A percentile compares a stretch with the other conserved stretches of the same genome.
Conservation (phyloP, 2,329 filamentous ascomycete species). For the Neopestalotiopsis sp. region DNA sequence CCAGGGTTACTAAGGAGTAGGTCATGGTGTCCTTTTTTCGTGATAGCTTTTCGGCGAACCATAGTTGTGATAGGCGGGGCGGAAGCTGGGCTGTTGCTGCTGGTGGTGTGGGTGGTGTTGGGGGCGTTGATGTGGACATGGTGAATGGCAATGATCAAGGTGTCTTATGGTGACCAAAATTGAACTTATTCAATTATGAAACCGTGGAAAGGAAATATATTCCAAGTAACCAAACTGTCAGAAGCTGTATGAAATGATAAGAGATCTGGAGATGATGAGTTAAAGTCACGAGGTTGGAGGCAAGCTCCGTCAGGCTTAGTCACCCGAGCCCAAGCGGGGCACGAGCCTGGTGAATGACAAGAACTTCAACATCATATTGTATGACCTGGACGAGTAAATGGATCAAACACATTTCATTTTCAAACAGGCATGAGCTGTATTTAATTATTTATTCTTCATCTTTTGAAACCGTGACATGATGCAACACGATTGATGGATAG, state of each 20-base stretch:
- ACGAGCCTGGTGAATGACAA: background rate
- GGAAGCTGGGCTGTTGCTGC: conserved; percentile 8
- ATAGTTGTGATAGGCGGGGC: conserved; percentile 15
- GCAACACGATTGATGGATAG: no score
- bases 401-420: no score
- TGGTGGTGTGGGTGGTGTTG: background rate
- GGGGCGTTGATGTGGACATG: background rate
- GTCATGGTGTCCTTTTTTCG: conserved; percentile 16
- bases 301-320: background rate
- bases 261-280: background rate
- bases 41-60: conserved; percentile 18
- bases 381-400: no score
- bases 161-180: no score
- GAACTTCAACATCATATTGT: no score
- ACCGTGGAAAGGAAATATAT: background rate
- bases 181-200: no score
- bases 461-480: no score
- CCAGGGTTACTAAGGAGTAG: conserved; percentile 9
- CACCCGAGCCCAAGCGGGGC: background rate
- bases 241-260: background rate
- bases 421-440: no score
- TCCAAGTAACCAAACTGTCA: background rate
- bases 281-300: conserved; percentile 8
- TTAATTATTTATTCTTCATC: no score
- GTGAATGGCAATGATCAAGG: background rate